Evolutionary conservation across 163 green algal genomes (phyloP), one percentile per base, ranked within the genome.

Genomic region (Trebouxiophyceae sp.): DNA sequence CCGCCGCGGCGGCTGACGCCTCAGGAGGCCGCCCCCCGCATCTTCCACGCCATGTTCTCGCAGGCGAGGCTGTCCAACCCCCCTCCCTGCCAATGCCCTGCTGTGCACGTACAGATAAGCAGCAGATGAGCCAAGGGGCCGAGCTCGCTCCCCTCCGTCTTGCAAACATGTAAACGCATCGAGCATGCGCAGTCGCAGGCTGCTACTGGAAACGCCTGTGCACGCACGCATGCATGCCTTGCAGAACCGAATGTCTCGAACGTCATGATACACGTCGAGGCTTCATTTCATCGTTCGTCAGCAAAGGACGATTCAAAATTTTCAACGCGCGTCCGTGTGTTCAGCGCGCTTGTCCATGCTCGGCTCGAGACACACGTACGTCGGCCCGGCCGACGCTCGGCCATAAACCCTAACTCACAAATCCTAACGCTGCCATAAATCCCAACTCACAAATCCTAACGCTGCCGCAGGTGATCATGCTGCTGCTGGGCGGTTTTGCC

Each of bases 401-500:
- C n/a, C 39, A 50, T n/a, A 50, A 16, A 16, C 16, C 39, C 39
- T 8, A 50, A 59, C 16, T 59, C 12, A 59, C 24, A 20, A 59
- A 26, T 54, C 23, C 1, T 8, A 60, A 50, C n/a, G n/a, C n/a
- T n/a, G n/a, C n/a, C 39, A 50, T n/a, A 50, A 16, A 16, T 50
- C 39, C 39, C 12, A 50, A 59, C 16, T 59, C 12, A 59, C 24
- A 20, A 59, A 26, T 54, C 23, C 1, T 8, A 60, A 50, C 39
- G 8, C 29, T 62, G 27, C 30, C 68, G 47, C 74, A 76, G 81
- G 76, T 79, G 19, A 88, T 90, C 70, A 89, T 90, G 83, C 71
- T 92, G 65, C 76, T 92, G 58, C 66, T 92, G 30, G 86, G 83
- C 26, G 83, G 86, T 28, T 92, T 92, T 39, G 63, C 86, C 28